Conservation (phyloP, 768 basidiomycete genomes). For the Lactarius akahatsu region DNA sequence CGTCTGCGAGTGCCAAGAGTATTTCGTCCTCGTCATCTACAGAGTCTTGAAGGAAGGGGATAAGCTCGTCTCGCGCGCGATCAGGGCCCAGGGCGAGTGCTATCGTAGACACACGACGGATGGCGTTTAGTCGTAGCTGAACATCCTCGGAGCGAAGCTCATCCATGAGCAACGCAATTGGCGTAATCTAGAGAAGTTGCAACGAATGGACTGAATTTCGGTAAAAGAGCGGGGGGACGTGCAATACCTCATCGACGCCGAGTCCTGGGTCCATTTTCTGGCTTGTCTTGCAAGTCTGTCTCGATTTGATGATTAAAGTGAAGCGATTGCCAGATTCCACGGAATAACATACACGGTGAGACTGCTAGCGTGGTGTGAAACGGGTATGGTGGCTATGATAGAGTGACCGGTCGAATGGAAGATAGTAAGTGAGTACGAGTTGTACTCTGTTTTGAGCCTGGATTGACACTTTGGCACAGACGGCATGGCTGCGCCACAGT, state of each 20-base stretch:
- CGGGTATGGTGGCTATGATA: constrained; percentile 15
- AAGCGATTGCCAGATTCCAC: not conserved
- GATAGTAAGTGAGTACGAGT: constrained; percentile 1
- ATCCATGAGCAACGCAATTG: constrained; percentile 97
- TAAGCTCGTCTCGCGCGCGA: constrained; percentile 91
- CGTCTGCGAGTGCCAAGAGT: constrained; percentile 91
- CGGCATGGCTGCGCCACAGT: constrained; percentile 12
- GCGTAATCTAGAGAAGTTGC: constrained; percentile 61
- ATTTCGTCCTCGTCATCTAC: constrained; percentile 99
- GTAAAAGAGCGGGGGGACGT: constrained; percentile 25
- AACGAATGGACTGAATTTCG: not conserved
- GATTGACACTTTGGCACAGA: constrained; percentile 1
- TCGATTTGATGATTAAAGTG: not conserved
- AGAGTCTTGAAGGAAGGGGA: constrained; percentile 98
- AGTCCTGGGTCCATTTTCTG: constrained; percentile 44
- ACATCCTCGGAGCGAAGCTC: constrained; percentile 98
- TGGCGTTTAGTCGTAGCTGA: constrained; percentile 91
- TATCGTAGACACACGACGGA: constrained; percentile 97
- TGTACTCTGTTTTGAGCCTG: constrained; percentile 14
- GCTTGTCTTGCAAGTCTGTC: constrained; percentile 7
- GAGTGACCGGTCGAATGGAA: constrained; percentile 11
- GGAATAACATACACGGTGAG: constrained; percentile 8
- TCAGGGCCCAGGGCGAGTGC: constrained; percentile 94
- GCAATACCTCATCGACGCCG: constrained; percentile 64
- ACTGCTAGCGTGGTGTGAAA: constrained; percentile 8